Conservation (phyloP, 2,329 filamentous ascomycete genomes). For the Lomentospora prolificans region DNA sequence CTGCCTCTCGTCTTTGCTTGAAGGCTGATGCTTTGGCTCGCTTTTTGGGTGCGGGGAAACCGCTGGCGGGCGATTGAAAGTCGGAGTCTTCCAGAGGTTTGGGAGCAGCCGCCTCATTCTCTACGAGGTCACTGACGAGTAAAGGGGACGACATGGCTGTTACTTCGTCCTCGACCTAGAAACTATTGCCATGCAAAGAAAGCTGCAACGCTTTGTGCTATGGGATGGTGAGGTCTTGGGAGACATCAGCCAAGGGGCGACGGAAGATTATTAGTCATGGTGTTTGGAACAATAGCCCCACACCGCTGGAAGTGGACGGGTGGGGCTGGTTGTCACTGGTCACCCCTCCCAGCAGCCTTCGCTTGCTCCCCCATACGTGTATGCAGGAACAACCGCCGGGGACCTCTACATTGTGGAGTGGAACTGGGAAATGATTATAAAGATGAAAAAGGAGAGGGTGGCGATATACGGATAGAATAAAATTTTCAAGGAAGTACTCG, state of each 20-base stretch:
- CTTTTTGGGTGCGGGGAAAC: constrained; percentile 85
- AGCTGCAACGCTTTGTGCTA: neutral
- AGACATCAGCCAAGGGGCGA: too few species aligned
- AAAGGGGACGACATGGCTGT: constrained; percentile 1
- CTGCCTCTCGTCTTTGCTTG: constrained; percentile 53
- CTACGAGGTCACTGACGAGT: constrained; percentile 5
- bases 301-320: neutral
- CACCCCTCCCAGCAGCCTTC: neutral
- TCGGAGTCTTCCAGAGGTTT: constrained; percentile 56
- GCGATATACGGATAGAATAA: too few species aligned
- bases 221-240: too few species aligned
- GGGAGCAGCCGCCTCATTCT: constrained; percentile 18
- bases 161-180: neutral
- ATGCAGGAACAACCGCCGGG: too few species aligned
- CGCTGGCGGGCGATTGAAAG: constrained; percentile 43
- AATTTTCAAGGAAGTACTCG: too few species aligned
- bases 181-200: neutral
- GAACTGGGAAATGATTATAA: too few species aligned
- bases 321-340: neutral
- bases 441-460: too few species aligned
- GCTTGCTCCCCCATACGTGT: too few species aligned
- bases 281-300: neutral
- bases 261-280: neutral
- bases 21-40: constrained; percentile 66
- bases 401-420: too few species aligned